These are phyloP conservation scores for Euptelea pleiosperma DNA, from an alignment of 164 flowering plant species.

Conservation along the genomic window DNA sequence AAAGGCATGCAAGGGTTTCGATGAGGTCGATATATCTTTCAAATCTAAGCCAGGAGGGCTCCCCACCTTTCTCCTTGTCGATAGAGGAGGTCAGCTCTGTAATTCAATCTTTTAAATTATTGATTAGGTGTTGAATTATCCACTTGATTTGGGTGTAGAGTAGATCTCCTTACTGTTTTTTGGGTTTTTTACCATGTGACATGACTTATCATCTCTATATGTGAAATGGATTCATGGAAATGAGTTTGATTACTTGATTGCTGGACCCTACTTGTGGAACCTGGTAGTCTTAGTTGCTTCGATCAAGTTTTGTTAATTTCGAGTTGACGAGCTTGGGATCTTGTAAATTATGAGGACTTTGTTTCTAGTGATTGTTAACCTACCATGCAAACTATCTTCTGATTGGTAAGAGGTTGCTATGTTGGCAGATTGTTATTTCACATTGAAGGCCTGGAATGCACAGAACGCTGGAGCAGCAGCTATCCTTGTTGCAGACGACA, in stretches of 20 bases:
- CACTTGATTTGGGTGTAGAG: background rate
- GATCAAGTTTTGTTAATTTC: too few species aligned
- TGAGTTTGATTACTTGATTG: too few species aligned
- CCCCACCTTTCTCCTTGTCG: conserved; percentile 72
- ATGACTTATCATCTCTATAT: too few species aligned
- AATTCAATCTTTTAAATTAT: too few species aligned
- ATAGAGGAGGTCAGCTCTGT: conserved; percentile 67
- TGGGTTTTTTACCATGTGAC: too few species aligned
- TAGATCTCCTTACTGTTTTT: background rate
- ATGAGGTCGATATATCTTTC: conserved; percentile 50
- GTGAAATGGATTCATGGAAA: too few species aligned
- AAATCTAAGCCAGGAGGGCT: conserved; percentile 72
- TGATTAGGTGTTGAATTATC: background rate
- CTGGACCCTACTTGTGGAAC: too few species aligned
- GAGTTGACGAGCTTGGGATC: too few species aligned
- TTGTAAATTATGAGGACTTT: too few species aligned
- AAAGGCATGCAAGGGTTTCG: conserved; percentile 69
- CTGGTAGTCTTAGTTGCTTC: too few species aligned
- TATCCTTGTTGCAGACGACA: conserved; percentile 77
- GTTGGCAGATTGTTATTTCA: conserved; percentile 78
- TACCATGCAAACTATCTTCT: too few species aligned
- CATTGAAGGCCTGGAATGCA: conserved; percentile 95
- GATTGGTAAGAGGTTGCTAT: conserved; percentile 1
- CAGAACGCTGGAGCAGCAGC: conserved; percentile 94
- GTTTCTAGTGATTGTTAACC: too few species aligned